phyloP scores from a whole-genome alignment of 768 basidiomycete genomes.

The Mycena venus region DNA sequence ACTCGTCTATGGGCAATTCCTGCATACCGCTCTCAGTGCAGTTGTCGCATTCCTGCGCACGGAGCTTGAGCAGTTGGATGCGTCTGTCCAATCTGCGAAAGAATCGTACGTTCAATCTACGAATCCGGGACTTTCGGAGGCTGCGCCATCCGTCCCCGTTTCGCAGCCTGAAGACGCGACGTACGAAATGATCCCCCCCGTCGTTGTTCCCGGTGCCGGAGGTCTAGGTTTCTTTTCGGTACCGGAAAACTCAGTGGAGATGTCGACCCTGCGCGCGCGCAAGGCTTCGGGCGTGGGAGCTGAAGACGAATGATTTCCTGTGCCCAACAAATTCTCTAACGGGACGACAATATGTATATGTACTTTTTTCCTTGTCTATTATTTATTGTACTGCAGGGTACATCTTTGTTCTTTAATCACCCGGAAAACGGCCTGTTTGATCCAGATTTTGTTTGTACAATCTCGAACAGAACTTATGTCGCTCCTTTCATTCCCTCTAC shows the following conservation, averaged over 20 bases:
- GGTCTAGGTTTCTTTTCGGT: too few relatives aligned
- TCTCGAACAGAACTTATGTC: too few relatives aligned
- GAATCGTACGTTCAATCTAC: too few relatives aligned
- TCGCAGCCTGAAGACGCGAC: background rate
- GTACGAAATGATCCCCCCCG: constrained; percentile 1
- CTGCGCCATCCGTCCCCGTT: background rate
- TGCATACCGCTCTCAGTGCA: background rate
- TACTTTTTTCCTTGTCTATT: too few relatives aligned
- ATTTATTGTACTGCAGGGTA: too few relatives aligned
- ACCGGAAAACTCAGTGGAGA: background rate
- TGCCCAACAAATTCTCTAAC: too few relatives aligned
- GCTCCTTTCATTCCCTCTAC: too few relatives aligned
- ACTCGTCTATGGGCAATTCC: background rate
- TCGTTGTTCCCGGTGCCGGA: background rate
- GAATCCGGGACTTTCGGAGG: background rate
- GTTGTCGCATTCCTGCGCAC: background rate
- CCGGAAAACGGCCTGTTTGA: too few relatives aligned
- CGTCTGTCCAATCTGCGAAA: background rate
- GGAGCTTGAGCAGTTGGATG: background rate
- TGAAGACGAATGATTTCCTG: too few relatives aligned
- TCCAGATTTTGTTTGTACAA: too few relatives aligned
- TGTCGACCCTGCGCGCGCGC: background rate
- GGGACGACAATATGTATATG: too few relatives aligned
- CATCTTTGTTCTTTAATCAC: too few relatives aligned
- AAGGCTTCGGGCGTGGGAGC: background rate